These are phyloP conservation scores for Fraxinus paxiana DNA, from an alignment of 305 asterid genomes.

Conservation along the genomic window DNA sequence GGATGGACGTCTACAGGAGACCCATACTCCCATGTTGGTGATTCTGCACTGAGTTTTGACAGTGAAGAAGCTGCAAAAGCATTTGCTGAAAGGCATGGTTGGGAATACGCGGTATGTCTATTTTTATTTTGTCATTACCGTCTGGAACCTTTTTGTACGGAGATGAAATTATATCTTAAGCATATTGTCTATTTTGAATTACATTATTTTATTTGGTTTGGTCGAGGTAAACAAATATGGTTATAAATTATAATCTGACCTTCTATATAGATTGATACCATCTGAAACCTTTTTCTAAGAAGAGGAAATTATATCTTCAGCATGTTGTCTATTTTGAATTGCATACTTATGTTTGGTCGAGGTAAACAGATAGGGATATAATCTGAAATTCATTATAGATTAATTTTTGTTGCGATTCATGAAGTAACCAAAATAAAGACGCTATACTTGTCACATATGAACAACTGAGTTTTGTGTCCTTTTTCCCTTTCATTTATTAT, in stretches of 20 bases:
- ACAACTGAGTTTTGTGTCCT: not conserved
- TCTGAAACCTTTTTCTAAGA: not conserved
- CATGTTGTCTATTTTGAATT: not conserved
- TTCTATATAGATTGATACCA: not conserved
- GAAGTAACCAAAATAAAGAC: not conserved
- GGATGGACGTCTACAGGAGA: slow-evolving; percentile 99
- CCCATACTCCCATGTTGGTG: slow-evolving; percentile 97
- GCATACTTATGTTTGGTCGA: not conserved
- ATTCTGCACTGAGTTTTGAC: slow-evolving; percentile 72
- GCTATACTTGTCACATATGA: not conserved
- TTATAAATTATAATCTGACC: not conserved
- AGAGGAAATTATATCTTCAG: not conserved
- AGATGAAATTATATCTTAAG: not conserved
- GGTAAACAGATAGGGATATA: not conserved
- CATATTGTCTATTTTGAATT: not conserved
- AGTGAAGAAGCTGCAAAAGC: slow-evolving; percentile 81
- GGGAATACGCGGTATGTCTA: slow-evolving; percentile 71
- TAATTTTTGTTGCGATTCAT: not conserved
- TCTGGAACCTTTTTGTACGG: not conserved
- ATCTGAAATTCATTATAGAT: not conserved
- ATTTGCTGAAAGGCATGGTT: slow-evolving; percentile 87
- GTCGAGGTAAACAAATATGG: not conserved
- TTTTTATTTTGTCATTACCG: not conserved
- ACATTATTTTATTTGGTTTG: not conserved
- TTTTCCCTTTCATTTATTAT: not conserved